A percentile compares a stretch with the other conserved stretches of the same genome.
phyloP scores from a whole-genome alignment of 257 asterid species.

The Solanum megistacrolobum region DNA sequence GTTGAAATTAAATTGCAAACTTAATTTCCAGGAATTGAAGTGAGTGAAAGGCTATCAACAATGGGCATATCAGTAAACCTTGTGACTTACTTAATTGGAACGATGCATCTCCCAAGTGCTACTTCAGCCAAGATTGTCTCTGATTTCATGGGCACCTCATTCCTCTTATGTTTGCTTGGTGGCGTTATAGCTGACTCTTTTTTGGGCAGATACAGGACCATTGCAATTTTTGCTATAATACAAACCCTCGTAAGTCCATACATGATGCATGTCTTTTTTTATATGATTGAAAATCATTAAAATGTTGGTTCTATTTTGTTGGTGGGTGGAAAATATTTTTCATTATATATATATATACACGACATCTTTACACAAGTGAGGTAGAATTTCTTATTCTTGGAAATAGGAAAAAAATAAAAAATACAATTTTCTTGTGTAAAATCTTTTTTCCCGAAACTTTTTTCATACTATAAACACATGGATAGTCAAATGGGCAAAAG shows the following conservation, averaged over 20 bases:
- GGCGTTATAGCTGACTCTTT: slow-evolving; percentile 42
- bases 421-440: not conserved
- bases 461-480: not conserved
- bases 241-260: slow-evolving; percentile 23
- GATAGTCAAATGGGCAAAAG: not conserved
- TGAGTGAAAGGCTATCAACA: slow-evolving; percentile 34
- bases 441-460: not conserved
- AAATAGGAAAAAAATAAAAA: not conserved
- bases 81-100: slow-evolving; percentile 30
- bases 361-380: not conserved
- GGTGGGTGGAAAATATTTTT: not conserved
- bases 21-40: slow-evolving; percentile 20
- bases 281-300: not conserved
- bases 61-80: slow-evolving; percentile 38
- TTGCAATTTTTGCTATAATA: slow-evolving; percentile 14
- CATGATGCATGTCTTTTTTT: not conserved
- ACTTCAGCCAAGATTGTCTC: slow-evolving; percentile 33
- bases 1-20: not conserved
- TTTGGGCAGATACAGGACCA: slow-evolving; percentile 32
- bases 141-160: slow-evolving; percentile 34
- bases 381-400: not conserved
- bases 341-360: not conserved
- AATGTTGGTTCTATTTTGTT: not conserved
- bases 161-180: slow-evolving; percentile 30
- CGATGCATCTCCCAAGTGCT: slow-evolving; percentile 38